Evolutionary conservation across 2,329 filamentous ascomycete species (phyloP).

Genomic region (Talaromyces sp.): DNA sequence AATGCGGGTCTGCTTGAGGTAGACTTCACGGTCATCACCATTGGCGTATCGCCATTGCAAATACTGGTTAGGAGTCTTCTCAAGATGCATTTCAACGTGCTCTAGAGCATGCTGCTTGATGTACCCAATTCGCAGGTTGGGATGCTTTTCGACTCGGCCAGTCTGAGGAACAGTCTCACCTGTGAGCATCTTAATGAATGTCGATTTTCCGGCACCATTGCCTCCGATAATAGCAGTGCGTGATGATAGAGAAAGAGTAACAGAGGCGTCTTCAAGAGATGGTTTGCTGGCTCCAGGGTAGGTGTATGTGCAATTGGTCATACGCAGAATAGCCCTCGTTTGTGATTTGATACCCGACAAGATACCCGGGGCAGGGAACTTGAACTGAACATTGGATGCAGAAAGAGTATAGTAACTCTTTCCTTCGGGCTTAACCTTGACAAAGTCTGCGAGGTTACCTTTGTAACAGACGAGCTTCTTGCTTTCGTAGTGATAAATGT

Average conservation of each 20-base stretch:
- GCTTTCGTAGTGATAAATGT: conserved; percentile 98
- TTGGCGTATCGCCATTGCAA: conserved; percentile 98
- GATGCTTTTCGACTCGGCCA: conserved; percentile 95
- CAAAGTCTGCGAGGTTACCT: conserved; percentile 61
- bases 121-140: conserved; percentile 96
- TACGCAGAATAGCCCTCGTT: conserved; percentile 90
- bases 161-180: conserved; percentile 79
- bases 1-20: conserved; percentile 94
- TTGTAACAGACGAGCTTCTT: conserved; percentile 73
- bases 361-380: conserved; percentile 94
- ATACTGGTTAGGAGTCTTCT: conserved; percentile 99
- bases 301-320: conserved; percentile 87
- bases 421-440: conserved; percentile 83
- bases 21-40: conserved; percentile 92
- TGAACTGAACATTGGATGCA: conserved; percentile 85
- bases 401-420: conserved; percentile 98
- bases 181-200: conserved; percentile 93
- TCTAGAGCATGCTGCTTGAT: conserved; percentile 99
- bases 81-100: conserved; percentile 98
- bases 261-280: conserved; percentile 82
- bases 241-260: conserved; percentile 81
- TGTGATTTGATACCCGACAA: conserved; percentile 90
- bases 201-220: conserved; percentile 97
- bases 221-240: conserved; percentile 94
- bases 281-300: conserved; percentile 88